A percentile compares a stretch with the other conserved stretches of the same genome.
phyloP scores from a whole-genome alignment of 148 eudicot genomes.

The Suaeda aralocaspica region DNA sequence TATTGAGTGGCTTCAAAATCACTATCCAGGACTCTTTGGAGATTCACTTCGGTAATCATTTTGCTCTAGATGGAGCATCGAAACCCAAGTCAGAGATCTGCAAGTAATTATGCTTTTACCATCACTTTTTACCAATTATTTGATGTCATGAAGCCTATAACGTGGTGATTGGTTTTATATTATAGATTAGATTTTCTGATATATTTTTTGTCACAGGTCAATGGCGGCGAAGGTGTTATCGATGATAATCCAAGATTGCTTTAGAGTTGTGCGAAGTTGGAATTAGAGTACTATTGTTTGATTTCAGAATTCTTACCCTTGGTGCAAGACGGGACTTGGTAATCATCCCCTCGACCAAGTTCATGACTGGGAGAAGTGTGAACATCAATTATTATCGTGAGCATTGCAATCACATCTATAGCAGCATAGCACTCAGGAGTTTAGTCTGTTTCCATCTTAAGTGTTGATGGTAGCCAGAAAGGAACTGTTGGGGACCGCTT shows the following conservation, averaged over 20 bases:
- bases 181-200: slow-evolving; percentile 2
- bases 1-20: slow-evolving; percentile 70
- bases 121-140: no score
- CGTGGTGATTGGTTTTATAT: no score
- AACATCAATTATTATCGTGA: slow-evolving; percentile 44
- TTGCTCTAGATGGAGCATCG: slow-evolving; percentile 70
- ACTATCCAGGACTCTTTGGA: slow-evolving; percentile 72
- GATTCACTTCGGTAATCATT: slow-evolving; percentile 88
- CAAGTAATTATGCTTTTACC: slow-evolving; percentile 42
- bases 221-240: slow-evolving; percentile 74
- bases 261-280: slow-evolving; percentile 71
- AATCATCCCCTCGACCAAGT: slow-evolving; percentile 62
- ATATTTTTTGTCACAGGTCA: slow-evolving; percentile 41
- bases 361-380: slow-evolving; percentile 75
- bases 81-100: slow-evolving; percentile 79
- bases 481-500: not conserved
- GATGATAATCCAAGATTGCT: slow-evolving; percentile 82
- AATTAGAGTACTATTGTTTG: slow-evolving; percentile 64
- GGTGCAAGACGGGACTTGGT: slow-evolving; percentile 58
- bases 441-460: not conserved
- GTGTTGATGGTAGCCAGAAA: slow-evolving; percentile 1
- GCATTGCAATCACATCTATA: slow-evolving; percentile 19
- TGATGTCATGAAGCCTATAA: no score
- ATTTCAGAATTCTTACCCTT: slow-evolving; percentile 75
- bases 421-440: not conserved